phyloP scores from a whole-genome alignment of 495 filamentous ascomycete species.

The Aspergillus heteromorphus region DNA sequence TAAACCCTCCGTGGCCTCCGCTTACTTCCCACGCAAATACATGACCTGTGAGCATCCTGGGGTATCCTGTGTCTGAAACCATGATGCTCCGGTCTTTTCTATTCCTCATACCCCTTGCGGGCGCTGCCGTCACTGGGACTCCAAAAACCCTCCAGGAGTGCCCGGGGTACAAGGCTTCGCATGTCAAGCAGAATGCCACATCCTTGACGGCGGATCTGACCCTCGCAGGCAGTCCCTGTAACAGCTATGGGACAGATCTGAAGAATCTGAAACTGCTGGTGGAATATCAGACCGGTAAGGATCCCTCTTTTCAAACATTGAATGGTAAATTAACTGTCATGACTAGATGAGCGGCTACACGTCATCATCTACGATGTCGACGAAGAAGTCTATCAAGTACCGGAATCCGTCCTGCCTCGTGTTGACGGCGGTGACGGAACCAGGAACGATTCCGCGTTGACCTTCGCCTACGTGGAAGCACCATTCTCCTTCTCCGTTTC shows the following conservation, averaged over 20 bases:
- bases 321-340: background rate
- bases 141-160: conserved; percentile 35
- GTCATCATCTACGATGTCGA: conserved; percentile 74
- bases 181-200: conserved; percentile 47
- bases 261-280: conserved; percentile 61
- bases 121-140: conserved; percentile 26
- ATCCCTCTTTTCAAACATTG: conserved; percentile 1
- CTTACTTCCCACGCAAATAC: background rate
- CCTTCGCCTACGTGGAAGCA: conserved; percentile 58
- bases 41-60: background rate
- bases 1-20: conserved; percentile 6
- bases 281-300: conserved; percentile 68
- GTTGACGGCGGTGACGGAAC: conserved; percentile 31
- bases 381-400: conserved; percentile 75
- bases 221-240: conserved; percentile 62
- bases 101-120: conserved; percentile 27
- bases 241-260: conserved; percentile 67
- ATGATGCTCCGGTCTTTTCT: conserved; percentile 28
- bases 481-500: conserved; percentile 77
- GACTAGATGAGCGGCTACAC: conserved; percentile 66
- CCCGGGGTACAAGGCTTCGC: conserved; percentile 67
- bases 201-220: conserved; percentile 54
- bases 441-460: conserved; percentile 36
- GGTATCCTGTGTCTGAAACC: background rate
- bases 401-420: conserved; percentile 63